Evolutionary conservation across 106 monocot genomes (phyloP), one percentile per base, ranked within the genome.

Genomic region (Apostasia ramifera): DNA sequence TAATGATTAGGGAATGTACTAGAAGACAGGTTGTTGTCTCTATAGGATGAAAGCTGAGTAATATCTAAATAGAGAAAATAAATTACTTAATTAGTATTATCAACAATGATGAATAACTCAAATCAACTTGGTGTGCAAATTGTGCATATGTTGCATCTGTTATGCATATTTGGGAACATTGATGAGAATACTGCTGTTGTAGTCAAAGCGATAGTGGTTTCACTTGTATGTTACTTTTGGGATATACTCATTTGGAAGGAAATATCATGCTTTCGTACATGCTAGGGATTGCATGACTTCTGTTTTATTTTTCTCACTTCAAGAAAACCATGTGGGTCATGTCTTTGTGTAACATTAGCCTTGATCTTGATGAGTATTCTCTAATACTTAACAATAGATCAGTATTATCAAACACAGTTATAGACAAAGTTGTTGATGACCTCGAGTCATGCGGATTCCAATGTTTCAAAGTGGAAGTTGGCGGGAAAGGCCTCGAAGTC

Each of bases 401-500:
- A 94, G 91, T 75, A 50, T 15, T 88, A 57, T 79, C 91, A 0
- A 81, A 10, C 63, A 63, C 66, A 26, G 69, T 78, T 45, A 66
- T 76, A 53, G 77, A 82, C 14, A 86, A 94, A 55, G 87, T 88
- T 57, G 76, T 83, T 42, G 56, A 58, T 0, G 88, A 94, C 58
- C 88, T 94, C 1, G 91, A 88, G 66, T 59, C 77, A 8, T 66
- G 51, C 39, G 91, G 91, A 60, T 94, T 85, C 70, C 83, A 89
- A 40, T 91, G 94, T 66, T 78, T 94, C 40, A 85, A 73, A 57
- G 83, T 79, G 40, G 64, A 81, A 80, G 88, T 88, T 76, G 91
- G 94, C 41, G 94, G 91, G 8, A 74, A 74, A 37, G 94, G 94
- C 41, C 70, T 91, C 26, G 81, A 91, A 76, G 64, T 91, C 40